Evolutionary conservation across 192 early-diverging fungal species (phyloP).

Genomic region (Gonapodya sp.): DNA sequence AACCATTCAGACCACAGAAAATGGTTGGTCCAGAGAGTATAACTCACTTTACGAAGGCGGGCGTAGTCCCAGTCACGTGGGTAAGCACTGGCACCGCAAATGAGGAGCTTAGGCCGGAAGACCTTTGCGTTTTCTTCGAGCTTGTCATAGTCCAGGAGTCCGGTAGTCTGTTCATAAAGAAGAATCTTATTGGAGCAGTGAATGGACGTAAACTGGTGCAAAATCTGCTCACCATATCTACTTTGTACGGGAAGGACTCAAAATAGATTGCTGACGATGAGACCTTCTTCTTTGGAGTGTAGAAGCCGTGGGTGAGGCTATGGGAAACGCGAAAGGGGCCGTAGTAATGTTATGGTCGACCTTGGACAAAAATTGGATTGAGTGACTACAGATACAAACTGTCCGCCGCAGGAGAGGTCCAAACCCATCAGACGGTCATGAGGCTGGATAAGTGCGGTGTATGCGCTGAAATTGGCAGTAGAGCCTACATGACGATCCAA

Average conservation of each 20-base stretch:
- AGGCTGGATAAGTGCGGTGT: slow-evolving; percentile 90
- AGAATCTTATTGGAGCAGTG: neutral
- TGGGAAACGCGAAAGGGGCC: neutral
- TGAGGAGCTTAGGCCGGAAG: slow-evolving; percentile 96
- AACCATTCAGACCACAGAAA: neutral
- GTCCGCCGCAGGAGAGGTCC: slow-evolving; percentile 98
- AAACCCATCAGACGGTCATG: slow-evolving; percentile 99
- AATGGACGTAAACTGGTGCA: slow-evolving; percentile 1
- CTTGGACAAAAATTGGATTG: slow-evolving; percentile 7
- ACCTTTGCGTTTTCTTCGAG: slow-evolving; percentile 87
- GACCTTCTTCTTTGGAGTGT: slow-evolving; percentile 99
- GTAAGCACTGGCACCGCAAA: slow-evolving; percentile 98
- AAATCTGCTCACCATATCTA: slow-evolving; percentile 42
- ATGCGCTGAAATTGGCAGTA: slow-evolving; percentile 97
- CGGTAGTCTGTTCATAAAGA: slow-evolving; percentile 44
- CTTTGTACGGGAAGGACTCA: slow-evolving; percentile 97
- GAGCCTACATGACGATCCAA: slow-evolving; percentile 29
- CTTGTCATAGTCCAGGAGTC: slow-evolving; percentile 87
- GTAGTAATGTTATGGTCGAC: neutral
- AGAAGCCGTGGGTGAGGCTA: slow-evolving; percentile 95
- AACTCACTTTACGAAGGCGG: slow-evolving; percentile 66
- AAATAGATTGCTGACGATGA: slow-evolving; percentile 99
- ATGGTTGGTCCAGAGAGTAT: neutral
- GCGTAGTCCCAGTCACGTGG: slow-evolving; percentile 98
- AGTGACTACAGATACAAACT: slow-evolving; percentile 25